Conservation (phyloP, 345 rosid genomes). For the Kandelia obovata region DNA sequence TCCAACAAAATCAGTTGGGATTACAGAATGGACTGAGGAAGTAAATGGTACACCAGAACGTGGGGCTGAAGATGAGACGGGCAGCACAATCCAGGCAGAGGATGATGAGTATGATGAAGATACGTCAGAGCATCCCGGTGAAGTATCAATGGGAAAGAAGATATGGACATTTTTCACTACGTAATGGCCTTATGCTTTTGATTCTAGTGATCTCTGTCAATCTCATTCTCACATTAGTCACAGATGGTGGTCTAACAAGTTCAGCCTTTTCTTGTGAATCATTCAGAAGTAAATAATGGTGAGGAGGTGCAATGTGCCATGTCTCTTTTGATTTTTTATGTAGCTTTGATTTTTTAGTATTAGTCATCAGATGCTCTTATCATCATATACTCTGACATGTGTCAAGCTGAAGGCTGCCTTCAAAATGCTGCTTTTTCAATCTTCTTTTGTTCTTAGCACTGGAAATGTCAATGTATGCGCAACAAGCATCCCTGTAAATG, state of each 20-base stretch:
- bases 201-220: neutral
- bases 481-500: no score
- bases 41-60: conserved; percentile 33
- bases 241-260: neutral
- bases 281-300: no score
- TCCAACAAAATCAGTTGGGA: conserved; percentile 32
- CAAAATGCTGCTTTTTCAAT: no score
- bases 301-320: no score
- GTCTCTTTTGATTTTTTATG: no score
- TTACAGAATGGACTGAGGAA: conserved; percentile 40
- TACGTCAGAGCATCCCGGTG: conserved; percentile 49
- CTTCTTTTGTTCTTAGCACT: no score
- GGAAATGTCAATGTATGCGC: no score
- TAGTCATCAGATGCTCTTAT: no score
- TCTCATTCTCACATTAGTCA: neutral
- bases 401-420: no score
- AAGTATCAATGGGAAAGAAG: conserved; percentile 66
- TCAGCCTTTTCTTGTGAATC: no score
- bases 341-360: no score
- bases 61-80: conserved; percentile 43
- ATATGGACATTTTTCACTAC: conserved; percentile 84
- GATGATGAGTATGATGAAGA: conserved; percentile 52
- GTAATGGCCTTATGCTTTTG: conserved; percentile 19
- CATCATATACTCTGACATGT: no score
- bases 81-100: conserved; percentile 42